Conservation (phyloP, 1,139 yeast species). For the Geotrichum aggregatum region DNA sequence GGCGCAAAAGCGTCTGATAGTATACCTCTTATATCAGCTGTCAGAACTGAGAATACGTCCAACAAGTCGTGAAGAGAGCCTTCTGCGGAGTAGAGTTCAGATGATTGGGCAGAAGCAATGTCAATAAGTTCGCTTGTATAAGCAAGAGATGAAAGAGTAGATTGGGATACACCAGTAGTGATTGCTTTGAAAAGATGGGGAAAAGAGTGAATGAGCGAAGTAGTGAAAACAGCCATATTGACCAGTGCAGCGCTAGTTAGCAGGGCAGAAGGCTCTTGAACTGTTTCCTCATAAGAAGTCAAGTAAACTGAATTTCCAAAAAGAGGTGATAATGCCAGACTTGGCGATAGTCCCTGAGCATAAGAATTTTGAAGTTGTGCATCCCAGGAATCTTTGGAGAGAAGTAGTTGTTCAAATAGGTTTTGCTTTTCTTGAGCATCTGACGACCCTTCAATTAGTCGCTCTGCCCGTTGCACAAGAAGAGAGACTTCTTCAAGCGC, state of each 20-base stretch:
- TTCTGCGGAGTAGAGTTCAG: slow-evolving; percentile 6
- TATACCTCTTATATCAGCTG: slow-evolving; percentile 11
- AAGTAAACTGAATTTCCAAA: slow-evolving; percentile 17
- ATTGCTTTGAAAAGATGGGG: slow-evolving; percentile 6
- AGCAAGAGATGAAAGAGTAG: slow-evolving; percentile 9
- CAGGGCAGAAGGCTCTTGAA: neutral
- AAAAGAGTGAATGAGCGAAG: slow-evolving; percentile 10
- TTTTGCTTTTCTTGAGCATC: slow-evolving; percentile 7
- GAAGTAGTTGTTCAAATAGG: slow-evolving; percentile 9
- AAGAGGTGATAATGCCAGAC: slow-evolving; percentile 11
- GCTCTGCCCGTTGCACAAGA: slow-evolving; percentile 15
- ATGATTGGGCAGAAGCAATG: slow-evolving; percentile 3
- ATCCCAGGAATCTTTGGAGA: slow-evolving; percentile 7
- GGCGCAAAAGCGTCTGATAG: neutral
- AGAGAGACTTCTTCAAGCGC: slow-evolving; percentile 15
- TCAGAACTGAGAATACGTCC: slow-evolving; percentile 13
- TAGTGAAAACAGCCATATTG: slow-evolving; percentile 16
- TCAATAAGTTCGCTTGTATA: slow-evolving; percentile 16
- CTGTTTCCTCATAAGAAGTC: slow-evolving; percentile 5
- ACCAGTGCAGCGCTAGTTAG: slow-evolving; percentile 8
- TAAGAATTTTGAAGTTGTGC: slow-evolving; percentile 11
- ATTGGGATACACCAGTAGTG: neutral
- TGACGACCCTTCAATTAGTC: slow-evolving; percentile 12
- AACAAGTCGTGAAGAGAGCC: slow-evolving; percentile 9
- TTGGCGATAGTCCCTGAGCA: slow-evolving; percentile 14